Evolutionary conservation across 73 alveolate genomes (phyloP), one percentile per base, ranked within the genome.

Genomic region (Effrenium voratum): DNA sequence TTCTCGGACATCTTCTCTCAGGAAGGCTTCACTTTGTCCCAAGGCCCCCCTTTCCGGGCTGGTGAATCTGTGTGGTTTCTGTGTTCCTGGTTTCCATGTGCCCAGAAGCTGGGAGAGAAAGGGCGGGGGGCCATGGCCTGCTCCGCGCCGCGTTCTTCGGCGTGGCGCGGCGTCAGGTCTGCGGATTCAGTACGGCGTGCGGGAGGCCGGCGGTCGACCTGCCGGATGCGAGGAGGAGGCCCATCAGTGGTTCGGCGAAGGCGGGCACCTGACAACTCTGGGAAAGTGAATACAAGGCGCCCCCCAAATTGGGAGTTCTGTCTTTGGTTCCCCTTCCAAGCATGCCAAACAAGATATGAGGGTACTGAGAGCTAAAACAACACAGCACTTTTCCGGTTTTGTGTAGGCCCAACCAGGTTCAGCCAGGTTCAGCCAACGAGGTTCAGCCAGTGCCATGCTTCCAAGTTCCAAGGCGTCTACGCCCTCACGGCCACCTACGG

Each of bases 401-500:
- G 72, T 22, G n/a, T 1, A 57, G 28, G 72, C n/a, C n/a, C n/a
- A n/a, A 57, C 72, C 72, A 57, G 40, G 40, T 66, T 66, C 40
- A 66, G 43, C 26, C 30, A 12, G 68, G n/a, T 57, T 0, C 28
- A 22, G 72, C 72, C 28, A 22, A 30, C 28, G 16, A 30, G 1
- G 72, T 30, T 57, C 28, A 22, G 72, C 28, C 72, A 2, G 16
- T 57, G n/a, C n/a, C 72, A 57, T 30, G 0, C 16, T 57, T 55
- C 22, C 50, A 4, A 38, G 83, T 6, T 12, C 1, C 77, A 68
- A 87, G 95, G 88, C n/a, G 86, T 91, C 32, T 91, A 91, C 30
- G 98, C 98, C 3, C 77, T 91, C 41, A 91, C 98, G 19, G 98
- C 98, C 87, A 91, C 98, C 55, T 91, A 91, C 41, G 98, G 98